phyloP scores from a whole-genome alignment of 2,329 filamentous ascomycete species.

The Aspergillus sp. region DNA sequence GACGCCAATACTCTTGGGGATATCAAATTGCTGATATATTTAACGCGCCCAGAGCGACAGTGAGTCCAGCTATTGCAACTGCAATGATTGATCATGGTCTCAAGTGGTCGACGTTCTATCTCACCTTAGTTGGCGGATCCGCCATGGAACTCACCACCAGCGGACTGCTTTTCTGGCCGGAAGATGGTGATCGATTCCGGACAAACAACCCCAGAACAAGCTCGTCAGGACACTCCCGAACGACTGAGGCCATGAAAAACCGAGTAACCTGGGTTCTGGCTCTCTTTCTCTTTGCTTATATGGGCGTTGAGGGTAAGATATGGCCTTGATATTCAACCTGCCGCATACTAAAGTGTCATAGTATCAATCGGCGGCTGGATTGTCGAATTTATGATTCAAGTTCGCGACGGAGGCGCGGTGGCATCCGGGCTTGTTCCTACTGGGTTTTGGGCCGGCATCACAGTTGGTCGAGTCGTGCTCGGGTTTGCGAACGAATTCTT shows the following conservation, averaged over 20 bases:
- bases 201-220: slow-evolving; percentile 7
- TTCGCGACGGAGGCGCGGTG: slow-evolving; percentile 64
- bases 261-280: slow-evolving; percentile 13
- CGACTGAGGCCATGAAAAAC: slow-evolving; percentile 10
- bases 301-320: slow-evolving; percentile 65
- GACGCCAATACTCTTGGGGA: neutral
- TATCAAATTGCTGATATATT: neutral
- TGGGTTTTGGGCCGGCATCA: slow-evolving; percentile 76
- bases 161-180: slow-evolving; percentile 10
- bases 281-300: slow-evolving; percentile 52
- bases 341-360: neutral
- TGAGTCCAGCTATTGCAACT: slow-evolving; percentile 14
- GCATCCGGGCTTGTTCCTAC: slow-evolving; percentile 68
- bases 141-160: slow-evolving; percentile 7
- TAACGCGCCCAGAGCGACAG: slow-evolving; percentile 7
- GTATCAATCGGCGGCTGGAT: slow-evolving; percentile 60
- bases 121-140: slow-evolving; percentile 11
- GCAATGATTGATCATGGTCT: slow-evolving; percentile 13
- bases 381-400: slow-evolving; percentile 73
- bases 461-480: slow-evolving; percentile 65
- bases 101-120: slow-evolving; percentile 13
- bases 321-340: neutral
- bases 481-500: slow-evolving; percentile 64
- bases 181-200: slow-evolving; percentile 8
- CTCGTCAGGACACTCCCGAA: slow-evolving; percentile 4